Evolutionary conservation across 768 basidiomycete genomes (phyloP).

Genomic region (Crucibulum laeve): DNA sequence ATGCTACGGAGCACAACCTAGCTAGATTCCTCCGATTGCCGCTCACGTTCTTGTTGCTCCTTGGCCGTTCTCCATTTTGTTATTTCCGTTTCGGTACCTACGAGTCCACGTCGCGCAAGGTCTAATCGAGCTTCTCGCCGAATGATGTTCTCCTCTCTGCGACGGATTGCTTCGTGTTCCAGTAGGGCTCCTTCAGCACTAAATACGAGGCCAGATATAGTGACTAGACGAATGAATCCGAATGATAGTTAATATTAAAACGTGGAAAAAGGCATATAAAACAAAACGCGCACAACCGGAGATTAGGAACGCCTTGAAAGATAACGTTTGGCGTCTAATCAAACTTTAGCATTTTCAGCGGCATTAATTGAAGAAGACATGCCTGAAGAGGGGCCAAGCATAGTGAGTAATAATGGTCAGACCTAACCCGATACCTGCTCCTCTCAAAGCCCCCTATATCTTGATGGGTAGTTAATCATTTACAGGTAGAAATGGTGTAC

Average conservation of each 20-base stretch:
- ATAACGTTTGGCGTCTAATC: constrained; percentile 69
- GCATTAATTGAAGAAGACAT: constrained; percentile 9
- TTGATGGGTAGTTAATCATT: constrained; percentile 3
- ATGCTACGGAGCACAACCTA: no score
- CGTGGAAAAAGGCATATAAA: background rate
- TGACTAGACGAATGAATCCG: constrained; percentile 27
- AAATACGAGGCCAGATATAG: constrained; percentile 67
- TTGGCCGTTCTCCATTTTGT: constrained; percentile 63
- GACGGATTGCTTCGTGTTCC: constrained; percentile 61
- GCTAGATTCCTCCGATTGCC: background rate
- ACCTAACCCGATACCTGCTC: constrained; percentile 54
- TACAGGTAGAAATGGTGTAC: background rate
- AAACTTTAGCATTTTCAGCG: background rate
- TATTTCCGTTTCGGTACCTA: constrained; percentile 83
- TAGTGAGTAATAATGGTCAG: constrained; percentile 59
- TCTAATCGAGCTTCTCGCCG: constrained; percentile 73
- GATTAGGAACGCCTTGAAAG: constrained; percentile 78
- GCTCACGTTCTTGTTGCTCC: constrained; percentile 22
- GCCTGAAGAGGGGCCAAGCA: constrained; percentile 74
- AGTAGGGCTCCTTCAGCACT: constrained; percentile 75
- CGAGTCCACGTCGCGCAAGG: constrained; percentile 66
- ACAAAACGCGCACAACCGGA: constrained; percentile 59
- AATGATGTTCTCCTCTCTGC: constrained; percentile 63
- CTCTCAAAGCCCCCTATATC: constrained; percentile 48
- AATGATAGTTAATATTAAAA: background rate